Evolutionary conservation across 2,329 filamentous ascomycete genomes (phyloP).

Genomic region (Fusarium anguioides): DNA sequence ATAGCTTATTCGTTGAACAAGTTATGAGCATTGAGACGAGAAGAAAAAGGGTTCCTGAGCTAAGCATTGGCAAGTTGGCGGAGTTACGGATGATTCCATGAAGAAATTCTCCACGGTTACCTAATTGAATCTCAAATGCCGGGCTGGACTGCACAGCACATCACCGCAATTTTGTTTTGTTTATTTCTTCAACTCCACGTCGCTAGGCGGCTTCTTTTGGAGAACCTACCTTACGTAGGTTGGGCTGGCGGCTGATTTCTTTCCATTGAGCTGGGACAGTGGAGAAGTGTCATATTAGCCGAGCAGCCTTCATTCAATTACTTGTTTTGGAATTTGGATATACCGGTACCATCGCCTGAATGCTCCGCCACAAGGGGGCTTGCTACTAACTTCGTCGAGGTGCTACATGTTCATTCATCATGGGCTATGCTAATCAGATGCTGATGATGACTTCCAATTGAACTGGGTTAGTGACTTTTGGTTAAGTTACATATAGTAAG

Average conservation of each 20-base stretch:
- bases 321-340: constrained; percentile 27
- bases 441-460: constrained; percentile 22
- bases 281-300: constrained; percentile 20
- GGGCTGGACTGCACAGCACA: constrained; percentile 7
- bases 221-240: constrained; percentile 1
- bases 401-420: constrained; percentile 1
- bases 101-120: constrained; percentile 10
- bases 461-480: constrained; percentile 3
- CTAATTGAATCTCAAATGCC: constrained; percentile 13
- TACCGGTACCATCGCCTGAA: constrained; percentile 12
- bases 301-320: constrained; percentile 17
- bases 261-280: constrained; percentile 17
- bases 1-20: constrained; percentile 13
- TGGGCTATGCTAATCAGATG: constrained; percentile 22
- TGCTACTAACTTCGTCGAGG: neutral
- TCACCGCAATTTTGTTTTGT: constrained; percentile 12
- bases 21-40: neutral
- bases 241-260: neutral
- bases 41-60: neutral
- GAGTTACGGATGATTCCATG: neutral
- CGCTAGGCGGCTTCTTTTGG: too few species aligned
- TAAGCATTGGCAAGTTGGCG: neutral
- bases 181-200: constrained; percentile 2
- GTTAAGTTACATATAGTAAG: constrained; percentile 4
- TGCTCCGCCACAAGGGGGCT: constrained; percentile 30